Evolutionary conservation across 2,329 filamentous ascomycete genomes (phyloP).

Genomic region (Diaporthe amygdali): DNA sequence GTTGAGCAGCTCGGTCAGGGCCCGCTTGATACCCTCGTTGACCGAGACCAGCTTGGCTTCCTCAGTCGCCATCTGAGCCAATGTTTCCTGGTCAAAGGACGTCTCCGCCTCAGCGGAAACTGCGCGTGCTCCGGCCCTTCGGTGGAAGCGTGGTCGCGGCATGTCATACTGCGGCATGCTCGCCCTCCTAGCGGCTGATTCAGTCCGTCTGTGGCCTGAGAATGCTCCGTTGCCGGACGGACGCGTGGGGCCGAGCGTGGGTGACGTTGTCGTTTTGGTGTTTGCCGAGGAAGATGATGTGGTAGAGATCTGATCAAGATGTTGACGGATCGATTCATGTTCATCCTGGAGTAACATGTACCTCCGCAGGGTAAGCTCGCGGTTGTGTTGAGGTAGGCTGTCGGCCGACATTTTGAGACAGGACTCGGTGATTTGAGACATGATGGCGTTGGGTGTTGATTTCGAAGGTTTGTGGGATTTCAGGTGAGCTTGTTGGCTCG

Average conservation of each 20-base stretch:
- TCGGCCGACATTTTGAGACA: conserved; percentile 16
- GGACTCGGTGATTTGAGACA: conserved; percentile 2
- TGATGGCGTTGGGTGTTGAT: conserved; percentile 24
- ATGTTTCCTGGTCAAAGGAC: conserved; percentile 52
- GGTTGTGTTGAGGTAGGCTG: conserved; percentile 38
- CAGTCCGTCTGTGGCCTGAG: conserved; percentile 19
- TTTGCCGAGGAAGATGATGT: conserved; percentile 45
- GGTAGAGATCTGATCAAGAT: conserved; percentile 56
- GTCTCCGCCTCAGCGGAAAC: conserved; percentile 35
- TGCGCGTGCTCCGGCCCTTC: conserved; percentile 37
- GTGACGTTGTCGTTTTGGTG: conserved; percentile 54
- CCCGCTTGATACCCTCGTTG: conserved; percentile 66
- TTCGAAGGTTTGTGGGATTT: conserved; percentile 22
- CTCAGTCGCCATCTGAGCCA: conserved; percentile 55
- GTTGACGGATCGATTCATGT: conserved; percentile 56
- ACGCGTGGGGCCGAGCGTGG: conserved; percentile 15
- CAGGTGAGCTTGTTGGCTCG: conserved; percentile 5
- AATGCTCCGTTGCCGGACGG: not conserved
- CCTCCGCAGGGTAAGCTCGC: conserved; percentile 56
- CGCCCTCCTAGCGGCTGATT: conserved; percentile 25
- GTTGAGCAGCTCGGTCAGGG: conserved; percentile 66
- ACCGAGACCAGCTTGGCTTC: conserved; percentile 60
- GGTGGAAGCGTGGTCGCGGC: conserved; percentile 31
- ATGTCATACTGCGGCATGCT: conserved; percentile 26
- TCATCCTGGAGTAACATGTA: conserved; percentile 60